These are phyloP conservation scores for Bigelowiella natans DNA, from an alignment of 78 protist species.

Conservation along the genomic window DNA sequence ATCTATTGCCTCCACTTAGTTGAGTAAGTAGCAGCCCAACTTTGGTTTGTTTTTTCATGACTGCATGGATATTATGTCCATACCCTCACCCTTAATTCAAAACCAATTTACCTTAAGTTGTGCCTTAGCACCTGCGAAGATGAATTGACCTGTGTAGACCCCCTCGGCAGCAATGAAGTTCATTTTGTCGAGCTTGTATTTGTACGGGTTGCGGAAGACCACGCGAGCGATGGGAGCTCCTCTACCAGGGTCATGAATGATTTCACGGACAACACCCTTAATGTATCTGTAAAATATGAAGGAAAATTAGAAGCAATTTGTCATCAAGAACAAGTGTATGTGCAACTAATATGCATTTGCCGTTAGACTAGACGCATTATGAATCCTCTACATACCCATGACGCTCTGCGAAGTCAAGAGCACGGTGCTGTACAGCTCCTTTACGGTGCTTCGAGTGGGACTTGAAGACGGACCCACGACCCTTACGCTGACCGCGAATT, in stretches of 20 bases:
- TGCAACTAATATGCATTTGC: too few relatives aligned
- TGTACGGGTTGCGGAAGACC: constrained; percentile 83
- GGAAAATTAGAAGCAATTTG: background rate
- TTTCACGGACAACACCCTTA: constrained; percentile 61
- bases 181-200: constrained; percentile 43
- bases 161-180: constrained; percentile 96
- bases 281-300: background rate
- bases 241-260: constrained; percentile 99
- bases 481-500: constrained; percentile 53
- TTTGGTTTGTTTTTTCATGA: too few relatives aligned
- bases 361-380: too few relatives aligned
- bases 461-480: constrained; percentile 46
- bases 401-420: constrained; percentile 92
- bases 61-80: constrained; percentile 83
- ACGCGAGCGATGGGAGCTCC: constrained; percentile 98
- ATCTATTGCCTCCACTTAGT: too few relatives aligned
- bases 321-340: background rate
- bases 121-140: constrained; percentile 79
- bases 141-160: constrained; percentile 95
- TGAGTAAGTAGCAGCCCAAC: too few relatives aligned
- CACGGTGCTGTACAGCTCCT: constrained; percentile 85
- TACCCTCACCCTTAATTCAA: constrained; percentile 96
- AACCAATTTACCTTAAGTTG: constrained; percentile 72
- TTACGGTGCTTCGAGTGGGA: constrained; percentile 81
- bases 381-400: constrained; percentile 80